phyloP scores from a whole-genome alignment of 352 stramenopile species.

The Pythium diclinum region DNA sequence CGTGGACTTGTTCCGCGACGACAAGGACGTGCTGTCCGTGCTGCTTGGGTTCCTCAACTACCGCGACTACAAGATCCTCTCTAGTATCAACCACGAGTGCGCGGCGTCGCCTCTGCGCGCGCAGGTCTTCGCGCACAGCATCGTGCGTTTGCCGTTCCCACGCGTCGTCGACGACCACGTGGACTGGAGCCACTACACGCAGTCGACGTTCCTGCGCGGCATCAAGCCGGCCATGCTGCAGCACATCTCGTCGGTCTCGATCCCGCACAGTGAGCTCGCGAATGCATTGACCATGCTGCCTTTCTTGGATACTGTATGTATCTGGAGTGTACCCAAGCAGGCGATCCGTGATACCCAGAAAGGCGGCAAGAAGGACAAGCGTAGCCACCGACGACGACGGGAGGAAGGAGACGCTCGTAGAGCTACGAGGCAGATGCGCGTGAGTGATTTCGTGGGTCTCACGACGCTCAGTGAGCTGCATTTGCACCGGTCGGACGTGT shows the following conservation, averaged over 20 bases:
- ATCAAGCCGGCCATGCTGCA: slow-evolving; percentile 21
- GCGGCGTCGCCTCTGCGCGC: slow-evolving; percentile 21
- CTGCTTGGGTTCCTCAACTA: slow-evolving; percentile 26
- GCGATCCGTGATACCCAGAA: slow-evolving; percentile 18
- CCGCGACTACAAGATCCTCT: slow-evolving; percentile 25
- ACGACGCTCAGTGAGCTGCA: slow-evolving; percentile 24
- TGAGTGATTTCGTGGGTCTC: slow-evolving; percentile 21
- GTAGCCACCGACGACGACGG: slow-evolving; percentile 14
- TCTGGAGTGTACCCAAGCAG: slow-evolving; percentile 26
- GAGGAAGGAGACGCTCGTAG: slow-evolving; percentile 17
- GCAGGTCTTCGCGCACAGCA: slow-evolving; percentile 21
- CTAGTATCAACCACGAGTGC: slow-evolving; percentile 22
- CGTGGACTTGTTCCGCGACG: slow-evolving; percentile 25
- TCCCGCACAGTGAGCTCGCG: slow-evolving; percentile 25
- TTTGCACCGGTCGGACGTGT: slow-evolving; percentile 24
- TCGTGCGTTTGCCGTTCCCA: slow-evolving; percentile 25
- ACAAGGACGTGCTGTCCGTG: slow-evolving; percentile 30
- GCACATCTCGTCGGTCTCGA: slow-evolving; percentile 25
- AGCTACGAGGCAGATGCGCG: slow-evolving; percentile 14
- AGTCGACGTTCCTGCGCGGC: slow-evolving; percentile 21
- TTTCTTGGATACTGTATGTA: slow-evolving; percentile 25
- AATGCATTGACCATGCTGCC: slow-evolving; percentile 20
- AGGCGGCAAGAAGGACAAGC: slow-evolving; percentile 12
- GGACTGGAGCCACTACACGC: slow-evolving; percentile 24
- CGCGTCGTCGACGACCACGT: slow-evolving; percentile 21